These are phyloP conservation scores for Lactarius quietus DNA, from an alignment of 768 basidiomycete species.

Conservation along the genomic window DNA sequence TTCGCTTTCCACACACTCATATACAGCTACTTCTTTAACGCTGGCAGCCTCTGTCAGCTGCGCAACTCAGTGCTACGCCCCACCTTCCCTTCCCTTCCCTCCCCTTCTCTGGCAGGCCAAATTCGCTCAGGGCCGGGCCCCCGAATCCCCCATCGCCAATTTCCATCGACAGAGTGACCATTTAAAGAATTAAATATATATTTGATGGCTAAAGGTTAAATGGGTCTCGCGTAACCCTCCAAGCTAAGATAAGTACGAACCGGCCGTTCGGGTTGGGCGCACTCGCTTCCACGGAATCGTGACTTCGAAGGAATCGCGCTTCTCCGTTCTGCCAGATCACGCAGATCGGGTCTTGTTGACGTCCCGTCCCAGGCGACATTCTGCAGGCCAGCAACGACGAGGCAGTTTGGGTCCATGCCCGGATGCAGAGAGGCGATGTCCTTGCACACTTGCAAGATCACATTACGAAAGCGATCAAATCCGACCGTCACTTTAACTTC, in stretches of 20 bases:
- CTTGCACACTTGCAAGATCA: constrained; percentile 1
- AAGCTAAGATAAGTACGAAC: background rate
- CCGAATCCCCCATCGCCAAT: background rate
- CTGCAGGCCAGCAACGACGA: constrained; percentile 8
- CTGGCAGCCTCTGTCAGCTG: constrained; percentile 1
- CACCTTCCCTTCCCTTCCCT: background rate
- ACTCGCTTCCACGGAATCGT: constrained; percentile 5
- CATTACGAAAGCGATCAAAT: background rate
- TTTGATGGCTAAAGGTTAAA: constrained; percentile 24
- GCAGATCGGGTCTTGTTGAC: constrained; percentile 16
- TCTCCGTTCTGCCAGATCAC: constrained; percentile 1
- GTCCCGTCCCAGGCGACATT: constrained; percentile 1
- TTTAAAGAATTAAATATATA: constrained; percentile 5
- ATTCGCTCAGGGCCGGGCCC: constrained; percentile 6
- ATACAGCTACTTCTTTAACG: background rate
- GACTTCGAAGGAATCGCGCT: constrained; percentile 5
- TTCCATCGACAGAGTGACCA: background rate
- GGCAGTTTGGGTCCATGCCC: background rate
- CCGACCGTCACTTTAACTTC: background rate
- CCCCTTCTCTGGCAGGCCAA: background rate
- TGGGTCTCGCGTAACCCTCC: constrained; percentile 10
- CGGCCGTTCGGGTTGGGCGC: background rate
- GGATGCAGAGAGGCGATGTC: background rate
- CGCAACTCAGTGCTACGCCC: constrained; percentile 1
- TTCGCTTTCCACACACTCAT: background rate